Percentiles rank a stretch among this genome's conserved stretches.
Evolutionary conservation across 179 eudicot species (phyloP).

Genomic region (Beta macrorhiza): DNA sequence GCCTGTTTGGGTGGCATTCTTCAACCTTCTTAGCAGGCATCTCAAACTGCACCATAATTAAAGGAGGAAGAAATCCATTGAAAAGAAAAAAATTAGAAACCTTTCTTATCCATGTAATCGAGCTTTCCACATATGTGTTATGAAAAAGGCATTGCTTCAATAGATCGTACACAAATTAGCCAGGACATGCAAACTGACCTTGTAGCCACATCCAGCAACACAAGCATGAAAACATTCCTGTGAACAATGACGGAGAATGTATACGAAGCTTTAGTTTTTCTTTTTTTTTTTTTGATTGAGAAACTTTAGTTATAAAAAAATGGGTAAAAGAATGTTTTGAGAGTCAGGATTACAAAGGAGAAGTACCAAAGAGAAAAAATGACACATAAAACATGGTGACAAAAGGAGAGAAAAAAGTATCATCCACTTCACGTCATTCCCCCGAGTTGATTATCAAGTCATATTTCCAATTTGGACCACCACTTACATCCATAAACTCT

Average conservation of each 20-base stretch:
- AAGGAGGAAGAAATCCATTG: background rate
- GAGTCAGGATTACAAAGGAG: background rate
- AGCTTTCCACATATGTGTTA: background rate
- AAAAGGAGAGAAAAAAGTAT: background rate
- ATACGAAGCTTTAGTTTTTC: background rate
- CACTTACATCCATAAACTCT: background rate
- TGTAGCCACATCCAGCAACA: slow-evolving; percentile 91
- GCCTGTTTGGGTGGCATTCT: slow-evolving; percentile 77
- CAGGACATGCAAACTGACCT: slow-evolving; percentile 48
- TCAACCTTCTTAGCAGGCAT: slow-evolving; percentile 62
- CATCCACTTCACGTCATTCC: background rate
- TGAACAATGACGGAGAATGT: slow-evolving; percentile 18
- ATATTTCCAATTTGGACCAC: background rate
- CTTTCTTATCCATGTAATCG: background rate
- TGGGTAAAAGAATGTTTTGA: background rate
- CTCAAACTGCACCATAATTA: slow-evolving; percentile 60
- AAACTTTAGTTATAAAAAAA: background rate
- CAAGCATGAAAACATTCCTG: slow-evolving; percentile 98
- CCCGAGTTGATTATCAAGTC: background rate
- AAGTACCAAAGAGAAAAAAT: background rate
- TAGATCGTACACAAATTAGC: background rate
- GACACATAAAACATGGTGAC: background rate
- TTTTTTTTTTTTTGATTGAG: background rate
- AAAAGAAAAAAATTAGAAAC: background rate
- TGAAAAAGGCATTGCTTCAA: background rate